phyloP scores from a whole-genome alignment of 2,329 filamentous ascomycete species.

The Chaetomium globosum region DNA sequence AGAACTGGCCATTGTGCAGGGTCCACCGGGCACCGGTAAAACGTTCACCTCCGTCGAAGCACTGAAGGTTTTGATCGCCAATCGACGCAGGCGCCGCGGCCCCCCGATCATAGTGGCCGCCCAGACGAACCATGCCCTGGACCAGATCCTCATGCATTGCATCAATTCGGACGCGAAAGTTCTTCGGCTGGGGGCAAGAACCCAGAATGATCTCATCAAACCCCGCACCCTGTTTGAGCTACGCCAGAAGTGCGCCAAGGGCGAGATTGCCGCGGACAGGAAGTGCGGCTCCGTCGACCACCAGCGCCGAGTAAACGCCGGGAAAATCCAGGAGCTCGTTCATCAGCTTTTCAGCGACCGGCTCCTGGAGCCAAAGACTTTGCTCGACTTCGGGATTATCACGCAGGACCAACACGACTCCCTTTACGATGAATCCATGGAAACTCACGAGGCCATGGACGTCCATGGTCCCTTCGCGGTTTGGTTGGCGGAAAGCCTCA shows the following conservation, averaged over 20 bases:
- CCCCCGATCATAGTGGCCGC: constrained; percentile 74
- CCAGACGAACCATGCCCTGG: constrained; percentile 88
- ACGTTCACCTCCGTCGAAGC: constrained; percentile 78
- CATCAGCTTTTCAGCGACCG: constrained; percentile 45
- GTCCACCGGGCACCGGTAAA: constrained; percentile 75
- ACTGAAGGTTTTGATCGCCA: constrained; percentile 65
- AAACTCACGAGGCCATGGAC: constrained; percentile 28
- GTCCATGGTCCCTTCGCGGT: constrained; percentile 35
- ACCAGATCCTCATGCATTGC: constrained; percentile 73
- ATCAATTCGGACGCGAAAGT: constrained; percentile 59
- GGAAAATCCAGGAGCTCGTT: constrained; percentile 48
- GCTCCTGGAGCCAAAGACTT: constrained; percentile 56
- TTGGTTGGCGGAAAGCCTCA: constrained; percentile 60
- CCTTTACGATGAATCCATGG: constrained; percentile 54
- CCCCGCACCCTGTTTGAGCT: constrained; percentile 68
- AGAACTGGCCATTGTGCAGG: constrained; percentile 76
- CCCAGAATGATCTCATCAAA: constrained; percentile 66
- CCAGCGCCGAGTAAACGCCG: constrained; percentile 38
- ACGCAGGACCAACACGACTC: constrained; percentile 65
- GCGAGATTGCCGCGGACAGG: constrained; percentile 31
- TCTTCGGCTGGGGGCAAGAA: constrained; percentile 65
- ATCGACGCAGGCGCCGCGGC: constrained; percentile 56
- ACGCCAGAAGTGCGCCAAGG: constrained; percentile 40
- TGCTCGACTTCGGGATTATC: constrained; percentile 61
- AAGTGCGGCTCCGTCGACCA: constrained; percentile 39